Evolutionary conservation across 345 rosid species (phyloP).

Genomic region (Stellera chamaejasme): DNA sequence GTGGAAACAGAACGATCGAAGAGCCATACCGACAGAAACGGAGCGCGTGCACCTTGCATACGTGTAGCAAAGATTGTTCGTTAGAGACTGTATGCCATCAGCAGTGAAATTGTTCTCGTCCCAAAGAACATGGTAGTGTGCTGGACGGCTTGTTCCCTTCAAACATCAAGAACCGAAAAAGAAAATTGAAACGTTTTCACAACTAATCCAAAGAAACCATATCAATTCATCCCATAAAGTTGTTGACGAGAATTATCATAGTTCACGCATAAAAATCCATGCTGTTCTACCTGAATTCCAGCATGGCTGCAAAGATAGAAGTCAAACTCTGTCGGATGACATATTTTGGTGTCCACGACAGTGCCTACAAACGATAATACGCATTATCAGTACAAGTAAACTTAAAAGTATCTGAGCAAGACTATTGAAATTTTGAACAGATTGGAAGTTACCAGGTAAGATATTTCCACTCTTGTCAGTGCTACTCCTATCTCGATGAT

Average conservation of each 20-base stretch:
- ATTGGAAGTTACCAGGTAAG: conserved; percentile 62
- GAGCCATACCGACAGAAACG: conserved; percentile 69
- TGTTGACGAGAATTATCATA: not conserved
- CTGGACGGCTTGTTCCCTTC: conserved; percentile 98
- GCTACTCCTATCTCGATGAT: conserved; percentile 89
- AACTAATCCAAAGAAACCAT: not conserved
- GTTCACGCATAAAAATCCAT: not conserved
- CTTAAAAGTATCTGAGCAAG: not conserved
- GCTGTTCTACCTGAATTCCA: conserved; percentile 74
- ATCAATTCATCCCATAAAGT: not conserved
- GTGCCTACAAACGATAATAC: conserved; percentile 49
- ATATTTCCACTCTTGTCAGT: conserved; percentile 86
- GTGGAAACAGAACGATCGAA: not conserved
- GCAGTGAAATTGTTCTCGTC: conserved; percentile 98
- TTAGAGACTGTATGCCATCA: conserved; percentile 90
- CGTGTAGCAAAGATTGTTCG: conserved; percentile 95
- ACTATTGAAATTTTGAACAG: not conserved
- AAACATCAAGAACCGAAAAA: conserved; percentile 6
- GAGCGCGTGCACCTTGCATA: conserved; percentile 97
- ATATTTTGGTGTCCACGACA: conserved; percentile 86
- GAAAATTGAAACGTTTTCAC: not conserved
- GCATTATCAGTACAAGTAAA: not conserved
- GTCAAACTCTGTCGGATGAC: conserved; percentile 96
- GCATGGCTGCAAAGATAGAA: conserved; percentile 99
- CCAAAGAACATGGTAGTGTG: conserved; percentile 99